phyloP scores from a whole-genome alignment of 495 filamentous ascomycete genomes.

The Hypoxylon fuscum region DNA sequence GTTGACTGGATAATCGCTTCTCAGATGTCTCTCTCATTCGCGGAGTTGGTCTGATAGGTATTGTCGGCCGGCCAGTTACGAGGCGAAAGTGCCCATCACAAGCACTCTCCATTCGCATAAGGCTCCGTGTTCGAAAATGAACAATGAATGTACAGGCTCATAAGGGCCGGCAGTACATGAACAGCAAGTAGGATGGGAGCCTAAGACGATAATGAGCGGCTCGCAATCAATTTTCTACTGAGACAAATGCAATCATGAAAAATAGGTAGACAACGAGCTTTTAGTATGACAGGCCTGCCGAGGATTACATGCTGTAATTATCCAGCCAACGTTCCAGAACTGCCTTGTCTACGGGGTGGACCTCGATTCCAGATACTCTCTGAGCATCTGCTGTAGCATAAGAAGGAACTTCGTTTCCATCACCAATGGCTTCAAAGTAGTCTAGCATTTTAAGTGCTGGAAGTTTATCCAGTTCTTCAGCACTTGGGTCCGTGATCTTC shows the following conservation, averaged over 20 bases:
- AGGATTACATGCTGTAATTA: neutral
- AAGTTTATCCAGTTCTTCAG: neutral
- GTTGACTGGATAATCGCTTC: neutral
- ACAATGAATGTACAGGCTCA: neutral
- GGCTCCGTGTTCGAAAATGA: neutral
- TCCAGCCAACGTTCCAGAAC: slow-evolving; percentile 4
- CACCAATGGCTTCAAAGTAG: slow-evolving; percentile 3
- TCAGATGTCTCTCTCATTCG: neutral
- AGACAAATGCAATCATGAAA: neutral
- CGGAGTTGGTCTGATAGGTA: neutral
- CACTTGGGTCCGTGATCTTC: slow-evolving; percentile 4
- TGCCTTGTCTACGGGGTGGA: slow-evolving; percentile 1
- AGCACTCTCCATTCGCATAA: neutral
- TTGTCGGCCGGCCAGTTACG: neutral
- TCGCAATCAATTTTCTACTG: slow-evolving; percentile 3
- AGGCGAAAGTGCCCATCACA: neutral
- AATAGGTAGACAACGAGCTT: neutral
- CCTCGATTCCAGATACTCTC: slow-evolving; percentile 6
- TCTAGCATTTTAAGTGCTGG: slow-evolving; percentile 4
- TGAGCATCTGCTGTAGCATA: slow-evolving; percentile 1
- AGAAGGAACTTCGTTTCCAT: neutral
- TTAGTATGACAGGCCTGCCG: neutral
- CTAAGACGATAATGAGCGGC: neutral
- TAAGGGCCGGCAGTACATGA: neutral
- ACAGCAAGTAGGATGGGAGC: neutral